These are phyloP conservation scores for Inosperma sp. DNA, from an alignment of 768 basidiomycete species.

Conservation along the genomic window DNA sequence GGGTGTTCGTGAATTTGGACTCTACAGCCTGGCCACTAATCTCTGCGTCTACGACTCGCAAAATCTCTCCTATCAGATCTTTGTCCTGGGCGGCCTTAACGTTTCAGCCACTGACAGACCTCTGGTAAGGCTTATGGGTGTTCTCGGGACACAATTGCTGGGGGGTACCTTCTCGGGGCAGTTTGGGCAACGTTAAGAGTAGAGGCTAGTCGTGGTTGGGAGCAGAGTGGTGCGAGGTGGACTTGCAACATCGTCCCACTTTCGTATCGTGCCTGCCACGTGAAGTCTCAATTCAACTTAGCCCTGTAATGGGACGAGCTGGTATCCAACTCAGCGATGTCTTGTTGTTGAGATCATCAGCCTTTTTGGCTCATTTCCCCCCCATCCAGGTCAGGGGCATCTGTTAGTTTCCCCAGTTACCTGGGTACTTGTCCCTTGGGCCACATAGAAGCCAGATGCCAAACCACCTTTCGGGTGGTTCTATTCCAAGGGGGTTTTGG, in stretches of 20 bases:
- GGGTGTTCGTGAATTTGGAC: not conserved
- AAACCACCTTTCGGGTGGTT: not conserved
- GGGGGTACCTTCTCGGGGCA: no score
- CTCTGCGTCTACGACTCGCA: not conserved
- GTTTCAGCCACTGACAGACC: no score
- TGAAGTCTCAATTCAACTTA: no score
- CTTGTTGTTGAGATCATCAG: conserved; percentile 21
- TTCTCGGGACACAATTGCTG: no score
- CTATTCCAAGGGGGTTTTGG: not conserved
- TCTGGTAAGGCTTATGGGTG: no score
- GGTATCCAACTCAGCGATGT: not conserved
- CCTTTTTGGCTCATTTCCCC: conserved; percentile 6
- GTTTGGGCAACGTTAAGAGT: no score
- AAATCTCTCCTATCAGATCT: not conserved
- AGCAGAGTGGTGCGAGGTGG: no score
- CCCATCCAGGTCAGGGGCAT: not conserved
- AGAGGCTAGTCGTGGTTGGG: no score
- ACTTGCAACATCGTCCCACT: no score
- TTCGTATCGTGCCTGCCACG: no score
- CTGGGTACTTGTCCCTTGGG: conserved; percentile 3
- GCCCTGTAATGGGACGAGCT: not conserved
- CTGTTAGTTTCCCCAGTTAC: conserved; percentile 5
- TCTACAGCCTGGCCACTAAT: not conserved
- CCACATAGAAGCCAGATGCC: conserved; percentile 5
- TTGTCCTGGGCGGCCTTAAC: not conserved